Evolutionary conservation across 768 basidiomycete genomes (phyloP), one percentile per base, ranked within the genome.

Genomic region (Daedaleopsis sinensis): DNA sequence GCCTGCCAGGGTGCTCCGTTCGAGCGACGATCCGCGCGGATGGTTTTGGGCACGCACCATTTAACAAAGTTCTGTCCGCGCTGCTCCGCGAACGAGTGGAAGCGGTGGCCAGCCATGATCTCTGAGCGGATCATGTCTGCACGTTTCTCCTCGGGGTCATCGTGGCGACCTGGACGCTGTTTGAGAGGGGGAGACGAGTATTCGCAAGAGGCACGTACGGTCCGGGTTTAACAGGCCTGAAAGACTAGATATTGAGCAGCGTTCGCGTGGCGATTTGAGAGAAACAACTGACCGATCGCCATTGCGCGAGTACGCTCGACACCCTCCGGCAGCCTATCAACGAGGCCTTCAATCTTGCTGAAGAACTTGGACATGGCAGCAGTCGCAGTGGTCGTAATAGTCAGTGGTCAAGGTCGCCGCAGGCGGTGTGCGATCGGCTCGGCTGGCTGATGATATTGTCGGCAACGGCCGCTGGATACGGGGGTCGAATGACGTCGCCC

Each of bases 101-200:
- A 98, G 32, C 96, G 85, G 77, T 99, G 97, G 13, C 79, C 74
- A 0, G 82, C 82, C 57, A 87, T 86, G 70, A 98, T 97, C 71
- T 85, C 80, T 1, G 84, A 83, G 23, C 94, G 80, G 65, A 91
- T 78, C 65, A 83, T 77, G 70, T 97, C 95, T 62, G 84, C 78
- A 11, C 74, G 79, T 63, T 84, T 86, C 73, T 94, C 95, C 58
- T 88, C 78, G 0, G 88, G 86, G 52, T 84, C 84, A 67, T 94
- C 90, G 70, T 94, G 93, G 39, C 91, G 86, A 52, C 84, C 67
- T 68, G 54, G 8, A 24, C 1, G 9, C 24, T 50, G 55, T 10
- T 47, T 16, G 18, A 10, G 49, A 35, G 13, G 16, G 12, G 5
- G 35, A 39, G n/a, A 10, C 9, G 16, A 8, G 12, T 21, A 35